A percentile compares a stretch with the other conserved stretches of the same genome.
phyloP scores from a whole-genome alignment of 257 asterid genomes.

The Gentiana dahurica region DNA sequence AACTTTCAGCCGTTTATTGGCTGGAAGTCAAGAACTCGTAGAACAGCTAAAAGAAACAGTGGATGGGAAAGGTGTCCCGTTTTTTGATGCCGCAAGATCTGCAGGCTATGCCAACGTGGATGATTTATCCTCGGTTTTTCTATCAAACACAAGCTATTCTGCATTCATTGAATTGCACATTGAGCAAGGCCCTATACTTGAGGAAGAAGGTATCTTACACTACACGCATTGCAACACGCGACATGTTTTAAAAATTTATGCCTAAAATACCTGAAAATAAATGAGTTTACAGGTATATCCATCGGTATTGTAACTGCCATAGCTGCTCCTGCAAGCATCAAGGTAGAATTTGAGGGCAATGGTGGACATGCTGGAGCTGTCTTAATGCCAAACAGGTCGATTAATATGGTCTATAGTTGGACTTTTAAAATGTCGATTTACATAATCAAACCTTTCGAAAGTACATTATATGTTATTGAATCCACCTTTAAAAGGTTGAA shows the following conservation, averaged over 20 bases:
- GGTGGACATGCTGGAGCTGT: conserved; percentile 99
- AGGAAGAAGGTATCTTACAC: conserved; percentile 61
- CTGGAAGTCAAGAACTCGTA: conserved; percentile 63
- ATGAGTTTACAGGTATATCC: conserved; percentile 28
- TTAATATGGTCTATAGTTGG: too few species aligned
- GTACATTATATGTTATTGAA: too few species aligned
- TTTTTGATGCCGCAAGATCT: conserved; percentile 62
- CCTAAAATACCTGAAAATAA: too few species aligned
- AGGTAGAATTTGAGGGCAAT: conserved; percentile 81
- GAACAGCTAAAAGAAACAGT: conserved; percentile 51
- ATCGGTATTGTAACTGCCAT: conserved; percentile 92
- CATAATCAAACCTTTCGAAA: too few species aligned
- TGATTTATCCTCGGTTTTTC: conserved; percentile 52
- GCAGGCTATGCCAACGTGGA: conserved; percentile 51
- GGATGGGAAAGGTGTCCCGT: conserved; percentile 52
- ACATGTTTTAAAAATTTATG: too few species aligned
- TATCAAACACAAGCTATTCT: conserved; percentile 61
- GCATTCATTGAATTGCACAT: conserved; percentile 85
- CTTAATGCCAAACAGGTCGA: conserved; percentile 67
- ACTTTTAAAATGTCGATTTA: too few species aligned
- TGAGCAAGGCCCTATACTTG: conserved; percentile 97
- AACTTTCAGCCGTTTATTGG: conserved; percentile 73
- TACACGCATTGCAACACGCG: not conserved
- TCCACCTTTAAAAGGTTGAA: too few species aligned
- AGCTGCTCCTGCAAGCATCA: conserved; percentile 98